These are phyloP conservation scores for Claviceps sp. DNA, from an alignment of 2,329 filamentous ascomycete species.

Conservation along the genomic window DNA sequence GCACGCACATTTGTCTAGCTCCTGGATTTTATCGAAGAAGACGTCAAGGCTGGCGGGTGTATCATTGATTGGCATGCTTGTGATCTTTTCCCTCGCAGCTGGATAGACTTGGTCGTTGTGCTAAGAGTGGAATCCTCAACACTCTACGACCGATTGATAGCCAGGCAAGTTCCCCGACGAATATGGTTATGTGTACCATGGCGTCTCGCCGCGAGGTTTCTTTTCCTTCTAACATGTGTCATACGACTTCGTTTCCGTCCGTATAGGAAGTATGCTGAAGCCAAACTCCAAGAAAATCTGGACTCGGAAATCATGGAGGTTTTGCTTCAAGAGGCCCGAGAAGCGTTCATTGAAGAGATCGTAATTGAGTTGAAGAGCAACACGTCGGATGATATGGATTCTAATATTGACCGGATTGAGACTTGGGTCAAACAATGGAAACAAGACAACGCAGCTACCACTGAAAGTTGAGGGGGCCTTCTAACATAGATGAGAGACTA, in stretches of 20 bases:
- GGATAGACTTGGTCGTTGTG: slow-evolving; percentile 92
- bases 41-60: slow-evolving; percentile 64
- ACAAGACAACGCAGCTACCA: slow-evolving; percentile 9
- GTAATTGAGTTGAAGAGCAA: slow-evolving; percentile 83
- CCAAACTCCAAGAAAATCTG: slow-evolving; percentile 89
- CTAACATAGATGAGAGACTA: neutral
- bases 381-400: slow-evolving; percentile 70
- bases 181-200: neutral
- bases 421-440: slow-evolving; percentile 77
- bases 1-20: slow-evolving; percentile 35
- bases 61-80: slow-evolving; percentile 98
- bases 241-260: neutral
- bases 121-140: slow-evolving; percentile 66
- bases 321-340: slow-evolving; percentile 75
- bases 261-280: slow-evolving; percentile 61
- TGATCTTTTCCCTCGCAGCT: slow-evolving; percentile 82
- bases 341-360: slow-evolving; percentile 74
- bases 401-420: slow-evolving; percentile 73
- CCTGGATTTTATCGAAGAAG: slow-evolving; percentile 77
- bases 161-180: slow-evolving; percentile 36
- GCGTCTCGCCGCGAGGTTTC: too few species aligned
- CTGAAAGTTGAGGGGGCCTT: neutral
- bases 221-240: neutral
- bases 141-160: slow-evolving; percentile 71
- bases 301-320: slow-evolving; percentile 98